Evolutionary conservation across 345 rosid species (phyloP).

Genomic region (Citrus medica): DNA sequence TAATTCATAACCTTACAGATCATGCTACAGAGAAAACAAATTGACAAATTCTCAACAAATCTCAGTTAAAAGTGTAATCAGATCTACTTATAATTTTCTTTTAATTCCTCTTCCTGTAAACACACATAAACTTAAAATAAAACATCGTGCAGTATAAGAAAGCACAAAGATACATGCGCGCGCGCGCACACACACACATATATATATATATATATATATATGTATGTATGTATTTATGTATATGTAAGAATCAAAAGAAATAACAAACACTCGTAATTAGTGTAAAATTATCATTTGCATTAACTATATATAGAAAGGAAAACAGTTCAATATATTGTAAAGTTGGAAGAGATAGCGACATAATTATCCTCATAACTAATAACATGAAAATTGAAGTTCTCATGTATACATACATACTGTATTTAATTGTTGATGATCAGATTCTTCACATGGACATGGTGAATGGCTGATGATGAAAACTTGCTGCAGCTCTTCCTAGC

Average conservation of each 20-base stretch:
- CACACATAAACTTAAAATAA: background rate
- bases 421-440: conserved; percentile 1
- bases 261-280: background rate
- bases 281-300: background rate
- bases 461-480: conserved; percentile 7
- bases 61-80: background rate
- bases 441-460: conserved; percentile 7
- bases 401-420: conserved; percentile 3
- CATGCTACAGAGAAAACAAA: background rate
- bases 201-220: too few species aligned
- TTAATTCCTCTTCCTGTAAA: background rate
- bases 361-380: background rate
- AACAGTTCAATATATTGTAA: background rate
- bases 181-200: rapidly evolving
- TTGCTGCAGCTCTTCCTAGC: conserved; percentile 2
- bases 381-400: conserved; percentile 9
- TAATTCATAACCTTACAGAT: background rate
- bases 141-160: background rate
- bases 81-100: background rate
- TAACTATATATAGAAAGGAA: background rate
- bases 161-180: background rate
- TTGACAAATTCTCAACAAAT: background rate
- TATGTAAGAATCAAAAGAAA: background rate
- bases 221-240: too few species aligned
- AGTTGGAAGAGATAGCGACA: conserved; percentile 12